Evolutionary conservation across 768 basidiomycete species (phyloP).

Genomic region (Exidia glandulosa): DNA sequence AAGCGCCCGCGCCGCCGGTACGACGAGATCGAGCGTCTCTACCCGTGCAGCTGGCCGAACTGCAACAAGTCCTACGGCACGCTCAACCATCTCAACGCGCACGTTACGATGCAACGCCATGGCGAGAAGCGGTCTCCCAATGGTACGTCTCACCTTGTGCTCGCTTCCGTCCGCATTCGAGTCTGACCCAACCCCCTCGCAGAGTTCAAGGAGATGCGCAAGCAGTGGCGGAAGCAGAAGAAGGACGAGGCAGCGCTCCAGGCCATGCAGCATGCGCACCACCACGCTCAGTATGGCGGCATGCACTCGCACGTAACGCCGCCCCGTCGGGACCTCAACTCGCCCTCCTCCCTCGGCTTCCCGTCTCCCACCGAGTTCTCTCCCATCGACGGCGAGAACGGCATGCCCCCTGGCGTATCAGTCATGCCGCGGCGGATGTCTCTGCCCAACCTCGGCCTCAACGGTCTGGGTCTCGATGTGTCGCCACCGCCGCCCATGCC

Average conservation of each 20-base stretch:
- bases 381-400: neutral
- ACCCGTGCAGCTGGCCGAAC: constrained; percentile 62
- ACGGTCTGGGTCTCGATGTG: neutral
- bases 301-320: neutral
- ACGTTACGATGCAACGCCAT: constrained; percentile 98
- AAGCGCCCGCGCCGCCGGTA: constrained; percentile 78
- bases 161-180: neutral
- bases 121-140: constrained; percentile 80
- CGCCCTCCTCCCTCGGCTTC: neutral
- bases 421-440: neutral
- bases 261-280: neutral
- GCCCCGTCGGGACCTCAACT: neutral
- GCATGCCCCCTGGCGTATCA: neutral
- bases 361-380: neutral
- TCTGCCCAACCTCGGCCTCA: neutral
- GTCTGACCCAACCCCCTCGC: constrained; percentile 9
- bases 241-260: constrained; percentile 46
- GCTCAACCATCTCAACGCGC: constrained; percentile 93
- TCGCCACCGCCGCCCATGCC: neutral
- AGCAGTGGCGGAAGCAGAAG: constrained; percentile 91
- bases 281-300: neutral
- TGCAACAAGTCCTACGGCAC: constrained; percentile 84
- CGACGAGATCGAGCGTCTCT: constrained; percentile 93
- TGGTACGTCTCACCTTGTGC: constrained; percentile 48
- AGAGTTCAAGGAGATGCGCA: constrained; percentile 98